Evolutionary conservation across 768 basidiomycete genomes (phyloP).

Genomic region (Trametes maxima): DNA sequence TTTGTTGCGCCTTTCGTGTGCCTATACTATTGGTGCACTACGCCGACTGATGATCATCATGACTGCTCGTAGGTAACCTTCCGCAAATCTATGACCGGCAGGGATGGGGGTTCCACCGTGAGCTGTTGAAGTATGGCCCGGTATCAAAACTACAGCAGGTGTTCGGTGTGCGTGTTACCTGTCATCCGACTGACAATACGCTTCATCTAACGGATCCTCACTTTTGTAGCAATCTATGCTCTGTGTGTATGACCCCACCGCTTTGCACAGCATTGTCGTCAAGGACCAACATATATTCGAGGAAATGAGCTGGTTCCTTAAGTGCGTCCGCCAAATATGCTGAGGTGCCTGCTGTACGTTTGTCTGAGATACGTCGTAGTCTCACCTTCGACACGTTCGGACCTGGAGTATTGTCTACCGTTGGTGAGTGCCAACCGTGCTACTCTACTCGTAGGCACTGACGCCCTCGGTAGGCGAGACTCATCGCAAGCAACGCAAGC

Average conservation of each 20-base stretch:
- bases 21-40: not conserved
- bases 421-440: not conserved
- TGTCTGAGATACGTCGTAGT: not conserved
- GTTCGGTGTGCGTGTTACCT: slow-evolving; percentile 6
- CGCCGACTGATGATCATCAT: not conserved
- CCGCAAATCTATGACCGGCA: slow-evolving; percentile 9
- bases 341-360: not conserved
- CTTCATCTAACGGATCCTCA: not conserved
- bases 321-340: not conserved
- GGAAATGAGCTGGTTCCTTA: slow-evolving; percentile 10
- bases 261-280: slow-evolving; percentile 20
- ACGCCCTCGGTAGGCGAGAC: slow-evolving; percentile 15
- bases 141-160: slow-evolving; percentile 11
- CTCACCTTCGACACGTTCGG: not conserved
- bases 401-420: slow-evolving; percentile 7
- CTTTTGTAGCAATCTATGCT: slow-evolving; percentile 3
- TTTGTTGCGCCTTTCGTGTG: not conserved
- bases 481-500: slow-evolving; percentile 28
- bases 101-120: slow-evolving; percentile 12
- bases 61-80: slow-evolving; percentile 9
- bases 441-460: not conserved
- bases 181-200: not conserved
- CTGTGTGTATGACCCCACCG: slow-evolving; percentile 20
- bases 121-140: slow-evolving; percentile 13
- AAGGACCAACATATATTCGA: slow-evolving; percentile 20